Evolutionary conservation across 78 protist genomes (phyloP), one percentile per base, ranked within the genome.

Genomic region (Dictyostelium purpureum): DNA sequence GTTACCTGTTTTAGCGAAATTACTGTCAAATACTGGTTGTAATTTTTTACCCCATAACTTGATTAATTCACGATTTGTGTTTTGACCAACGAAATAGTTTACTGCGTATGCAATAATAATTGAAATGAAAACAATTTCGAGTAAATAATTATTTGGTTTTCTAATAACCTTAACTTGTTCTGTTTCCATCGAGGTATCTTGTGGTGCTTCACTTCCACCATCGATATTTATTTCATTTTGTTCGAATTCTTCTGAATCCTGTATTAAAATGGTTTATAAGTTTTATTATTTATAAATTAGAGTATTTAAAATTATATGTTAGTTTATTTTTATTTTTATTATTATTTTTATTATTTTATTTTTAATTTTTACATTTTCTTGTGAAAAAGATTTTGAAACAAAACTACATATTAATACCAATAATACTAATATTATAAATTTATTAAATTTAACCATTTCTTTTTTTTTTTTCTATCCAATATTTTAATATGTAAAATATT

Each of bases 1-100:
- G n/a, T 85, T 77, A 24, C 91, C 91, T n/a, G 65, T 28, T 37
- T 57, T 71, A 1, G 80, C 33, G 33, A 85, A 85, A 67, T 85
- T 85, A 10, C 16, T 1, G 6, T 43, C 73, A 43, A 85, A 85
- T 2, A 59, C 31, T 45, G 45, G 40, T 71, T 78, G 88, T 71
- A 75, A 69, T 37, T 51, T 43, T 6, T 26, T 6, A 21, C 85
- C 82, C 88, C 94, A 79, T 26, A 45, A 26, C 16, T 47, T 52
- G 65, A 79, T 69, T 9, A 79, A 21, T 42, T 73, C 85, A 28
- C 66, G 79, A 37, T 88, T 79, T 11, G 74, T 43, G 16, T 75
- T 79, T 37, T 47, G 11, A 12, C 89, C 94, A 47, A 79, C 45
- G 37, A 73, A 85, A 28, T 73, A 85, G 45, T 85, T 85, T 4